Percentiles rank a stretch among this genome's conserved stretches.
phyloP scores from a whole-genome alignment of 73 alveolate species.

The Stentor roeselii region DNA sequence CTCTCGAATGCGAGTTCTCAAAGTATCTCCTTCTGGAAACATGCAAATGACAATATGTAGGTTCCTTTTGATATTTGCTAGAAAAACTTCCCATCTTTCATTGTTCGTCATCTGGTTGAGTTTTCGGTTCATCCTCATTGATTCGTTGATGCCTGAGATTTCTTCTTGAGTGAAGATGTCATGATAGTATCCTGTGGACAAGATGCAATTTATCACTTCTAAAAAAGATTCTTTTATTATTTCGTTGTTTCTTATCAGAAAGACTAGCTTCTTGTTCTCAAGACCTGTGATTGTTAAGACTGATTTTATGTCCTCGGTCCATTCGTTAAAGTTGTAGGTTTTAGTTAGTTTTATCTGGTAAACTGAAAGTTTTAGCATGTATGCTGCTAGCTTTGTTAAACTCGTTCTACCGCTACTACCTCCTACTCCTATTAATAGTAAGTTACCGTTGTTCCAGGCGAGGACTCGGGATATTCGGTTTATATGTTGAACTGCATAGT shows the following conservation, averaged over 20 bases:
- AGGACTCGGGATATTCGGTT: slow-evolving; percentile 89
- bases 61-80: slow-evolving; percentile 74
- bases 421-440: slow-evolving; percentile 89
- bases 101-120: slow-evolving; percentile 68
- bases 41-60: slow-evolving; percentile 80
- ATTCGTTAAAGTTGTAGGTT: slow-evolving; percentile 75
- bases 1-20: slow-evolving; percentile 83
- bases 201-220: slow-evolving; percentile 85
- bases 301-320: slow-evolving; percentile 82
- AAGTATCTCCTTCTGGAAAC: slow-evolving; percentile 89
- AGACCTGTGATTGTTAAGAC: slow-evolving; percentile 71
- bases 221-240: slow-evolving; percentile 77
- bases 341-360: slow-evolving; percentile 81
- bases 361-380: slow-evolving; percentile 71
- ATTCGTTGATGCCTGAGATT: slow-evolving; percentile 71
- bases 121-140: slow-evolving; percentile 75
- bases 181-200: slow-evolving; percentile 93
- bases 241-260: slow-evolving; percentile 76
- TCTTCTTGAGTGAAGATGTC: slow-evolving; percentile 86
- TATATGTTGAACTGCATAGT: slow-evolving; percentile 90
- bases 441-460: slow-evolving; percentile 88
- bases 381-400: slow-evolving; percentile 77
- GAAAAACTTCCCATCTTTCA: slow-evolving; percentile 78
- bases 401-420: slow-evolving; percentile 83
- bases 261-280: slow-evolving; percentile 74